Evolutionary conservation across 192 early-diverging fungal species (phyloP), one percentile per base, ranked within the genome.

Genomic region (Phlyctochytrium bullatum): DNA sequence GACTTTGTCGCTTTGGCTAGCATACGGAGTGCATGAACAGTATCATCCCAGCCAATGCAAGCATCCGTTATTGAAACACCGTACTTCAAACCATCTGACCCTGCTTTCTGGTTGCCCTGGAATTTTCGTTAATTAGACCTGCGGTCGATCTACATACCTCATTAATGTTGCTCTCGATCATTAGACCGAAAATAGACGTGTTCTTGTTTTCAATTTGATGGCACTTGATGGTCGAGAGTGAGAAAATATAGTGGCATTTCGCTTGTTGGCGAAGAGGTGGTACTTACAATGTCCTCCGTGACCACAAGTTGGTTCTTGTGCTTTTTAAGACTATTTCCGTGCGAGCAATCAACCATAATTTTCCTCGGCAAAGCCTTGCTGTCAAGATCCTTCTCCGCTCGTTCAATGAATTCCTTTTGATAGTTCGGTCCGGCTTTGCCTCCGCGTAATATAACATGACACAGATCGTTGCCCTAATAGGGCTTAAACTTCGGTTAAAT

Each of bases 331-430:
- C 86, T 88, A 83, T 98, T 98, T 30, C 96, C 96, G 78, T 98
- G 96, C 61, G 91, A 93, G 78, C 92, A 95, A 73, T 98, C 96
- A 63, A 97, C 77, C 96, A 98, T 98, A 61, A 98, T 61, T 2
- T 78, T 70, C 62, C 81, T 68, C 61, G 78, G 82, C 33, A 86
- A 73, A 27, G 75, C 76, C 52, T 88, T 85, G 62, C 84, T 86
- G 30, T 69, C 54, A 53, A 95, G 74, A 62, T 88, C 83, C 2
- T 75, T 72, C 2, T 78, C 78, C 51, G 79, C 83, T 40, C 71
- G 72, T 53, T 80, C 72, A 29, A 97, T 83, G 50, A 90, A 80
- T 17, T 83, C 78, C 34, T 86, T 83, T 24, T 88, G 89, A 80
- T 92, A 98, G 84, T 98, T 98, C 70, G 97, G 93, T 0, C 93